These are phyloP conservation scores for Mycena amicta DNA, from an alignment of 768 basidiomycete genomes.

Conservation along the genomic window DNA sequence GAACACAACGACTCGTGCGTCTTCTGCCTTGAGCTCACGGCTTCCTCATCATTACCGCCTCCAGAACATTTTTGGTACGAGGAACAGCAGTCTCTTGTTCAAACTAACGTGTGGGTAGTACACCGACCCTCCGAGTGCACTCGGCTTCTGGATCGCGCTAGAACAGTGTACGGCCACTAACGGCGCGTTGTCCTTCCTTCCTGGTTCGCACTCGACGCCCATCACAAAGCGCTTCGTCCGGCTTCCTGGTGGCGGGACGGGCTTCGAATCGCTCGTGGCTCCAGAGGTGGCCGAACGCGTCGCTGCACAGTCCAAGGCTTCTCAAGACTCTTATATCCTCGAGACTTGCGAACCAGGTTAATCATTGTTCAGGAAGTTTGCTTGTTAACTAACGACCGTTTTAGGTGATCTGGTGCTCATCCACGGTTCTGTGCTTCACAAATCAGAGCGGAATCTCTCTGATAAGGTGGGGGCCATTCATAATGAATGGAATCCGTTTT, in stretches of 20 bases:
- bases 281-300: constrained; percentile 37
- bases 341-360: constrained; percentile 76
- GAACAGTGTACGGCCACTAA: constrained; percentile 84
- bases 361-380: background rate
- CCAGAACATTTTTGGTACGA: constrained; percentile 74
- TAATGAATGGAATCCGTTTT: background rate
- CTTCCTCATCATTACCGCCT: constrained; percentile 4
- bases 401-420: constrained; percentile 90
- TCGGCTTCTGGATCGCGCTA: constrained; percentile 96
- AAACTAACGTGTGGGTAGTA: constrained; percentile 52
- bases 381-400: background rate
- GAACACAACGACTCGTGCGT: constrained; percentile 93
- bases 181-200: constrained; percentile 86
- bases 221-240: constrained; percentile 88
- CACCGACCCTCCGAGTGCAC: constrained; percentile 86
- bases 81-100: background rate
- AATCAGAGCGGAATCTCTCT: constrained; percentile 85
- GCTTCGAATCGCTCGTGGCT: constrained; percentile 67
- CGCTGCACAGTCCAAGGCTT: constrained; percentile 23
- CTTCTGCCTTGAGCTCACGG: constrained; percentile 7
- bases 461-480: constrained; percentile 27
- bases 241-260: constrained; percentile 74
- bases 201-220: constrained; percentile 81
- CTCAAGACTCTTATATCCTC: constrained; percentile 57
- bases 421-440: constrained; percentile 91